Conservation (phyloP, 306 rosid genomes). For the Coriaria nepalensis region DNA sequence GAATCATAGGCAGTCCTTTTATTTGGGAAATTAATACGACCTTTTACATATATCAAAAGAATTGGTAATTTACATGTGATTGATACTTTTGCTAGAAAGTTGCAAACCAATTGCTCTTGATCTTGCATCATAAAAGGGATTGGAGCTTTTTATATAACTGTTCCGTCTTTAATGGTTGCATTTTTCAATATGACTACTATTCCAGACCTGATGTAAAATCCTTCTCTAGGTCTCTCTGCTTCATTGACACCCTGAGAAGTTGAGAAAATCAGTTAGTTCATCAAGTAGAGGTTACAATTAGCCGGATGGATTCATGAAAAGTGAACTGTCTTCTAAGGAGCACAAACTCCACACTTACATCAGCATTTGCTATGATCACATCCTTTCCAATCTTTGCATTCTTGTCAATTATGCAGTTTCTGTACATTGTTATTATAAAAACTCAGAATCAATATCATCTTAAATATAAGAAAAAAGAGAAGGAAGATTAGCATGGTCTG, state of each 20-base stretch:
- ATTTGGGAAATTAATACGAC: conserved; percentile 12
- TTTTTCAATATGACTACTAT: conserved; percentile 58
- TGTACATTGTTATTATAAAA: conserved; percentile 9
- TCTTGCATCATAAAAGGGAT: not conserved
- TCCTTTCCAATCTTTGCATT: conserved; percentile 91
- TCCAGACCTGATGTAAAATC: conserved; percentile 69
- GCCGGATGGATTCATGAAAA: too few relatives aligned
- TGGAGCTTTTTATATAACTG: conserved; percentile 27
- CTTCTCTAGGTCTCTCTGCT: conserved; percentile 62
- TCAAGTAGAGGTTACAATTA: too few relatives aligned
- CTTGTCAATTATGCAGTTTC: conserved; percentile 96
- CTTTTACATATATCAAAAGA: conserved; percentile 7
- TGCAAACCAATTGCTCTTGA: conserved; percentile 11
- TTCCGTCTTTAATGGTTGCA: conserved; percentile 73
- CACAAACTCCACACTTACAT: conserved; percentile 34
- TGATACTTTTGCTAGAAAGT: not conserved
- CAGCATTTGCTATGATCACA: conserved; percentile 51
- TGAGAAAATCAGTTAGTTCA: conserved; percentile 10
- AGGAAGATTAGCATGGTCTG: too few relatives aligned
- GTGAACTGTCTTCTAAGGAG: not conserved
- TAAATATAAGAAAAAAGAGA: too few relatives aligned
- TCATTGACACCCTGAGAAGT: conserved; percentile 71
- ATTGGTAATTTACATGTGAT: conserved; percentile 8
- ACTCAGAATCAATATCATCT: conserved; percentile 10
- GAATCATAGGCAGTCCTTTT: conserved; percentile 6